Evolutionary conservation across 176 grass and related monocot species (phyloP).

Genomic region (Phoenix roebelenii): DNA sequence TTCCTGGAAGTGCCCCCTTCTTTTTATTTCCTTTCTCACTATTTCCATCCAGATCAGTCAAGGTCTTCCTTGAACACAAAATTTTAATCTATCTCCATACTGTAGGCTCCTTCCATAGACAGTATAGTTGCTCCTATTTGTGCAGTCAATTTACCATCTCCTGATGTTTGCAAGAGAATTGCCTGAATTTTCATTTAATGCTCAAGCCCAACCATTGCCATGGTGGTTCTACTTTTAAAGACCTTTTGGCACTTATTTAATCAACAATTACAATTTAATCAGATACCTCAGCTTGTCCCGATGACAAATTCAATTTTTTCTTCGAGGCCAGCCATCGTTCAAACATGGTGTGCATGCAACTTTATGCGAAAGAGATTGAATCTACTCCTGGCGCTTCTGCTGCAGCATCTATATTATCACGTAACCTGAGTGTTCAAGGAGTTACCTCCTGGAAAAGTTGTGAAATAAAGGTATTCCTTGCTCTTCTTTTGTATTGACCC

Average conservation of each 20-base stretch:
- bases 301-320: slow-evolving; percentile 68
- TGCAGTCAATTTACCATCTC: too few species aligned
- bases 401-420: slow-evolving; percentile 71
- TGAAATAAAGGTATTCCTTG: slow-evolving; percentile 59
- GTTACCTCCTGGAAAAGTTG: slow-evolving; percentile 43
- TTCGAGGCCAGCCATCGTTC: slow-evolving; percentile 74
- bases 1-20: too few species aligned
- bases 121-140: too few species aligned
- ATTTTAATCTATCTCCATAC: too few species aligned
- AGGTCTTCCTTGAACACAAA: too few species aligned
- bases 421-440: slow-evolving; percentile 54
- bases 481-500: too few species aligned
- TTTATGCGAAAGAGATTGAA: slow-evolving; percentile 82
- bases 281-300: slow-evolving; percentile 57
- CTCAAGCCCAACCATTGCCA: not conserved
- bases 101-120: too few species aligned
- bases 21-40: too few species aligned
- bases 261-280: slow-evolving; percentile 42
- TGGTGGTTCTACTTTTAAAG: slow-evolving; percentile 5
- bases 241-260: slow-evolving; percentile 32
- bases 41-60: too few species aligned
- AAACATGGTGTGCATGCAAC: slow-evolving; percentile 84
- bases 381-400: slow-evolving; percentile 64
- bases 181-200: not conserved
- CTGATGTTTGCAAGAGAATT: too few species aligned